phyloP scores from a whole-genome alignment of 2,329 filamentous ascomycete genomes.

The Claviceps sp. region DNA sequence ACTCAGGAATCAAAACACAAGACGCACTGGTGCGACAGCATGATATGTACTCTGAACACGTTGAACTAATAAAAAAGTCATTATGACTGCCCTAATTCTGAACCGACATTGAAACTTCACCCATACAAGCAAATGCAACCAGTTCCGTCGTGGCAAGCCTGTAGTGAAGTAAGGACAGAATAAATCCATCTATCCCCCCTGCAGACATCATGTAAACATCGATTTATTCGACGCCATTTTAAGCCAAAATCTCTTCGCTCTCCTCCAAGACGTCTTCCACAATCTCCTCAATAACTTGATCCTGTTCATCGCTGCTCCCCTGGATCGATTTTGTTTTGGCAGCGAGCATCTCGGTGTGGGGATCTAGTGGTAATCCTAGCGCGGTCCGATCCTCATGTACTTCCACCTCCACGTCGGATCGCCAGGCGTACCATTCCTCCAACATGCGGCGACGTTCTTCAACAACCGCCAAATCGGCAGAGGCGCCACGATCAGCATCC shows the following conservation, averaged over 20 bases:
- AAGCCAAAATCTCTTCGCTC: conserved; percentile 59
- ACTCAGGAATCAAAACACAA: too few relatives aligned
- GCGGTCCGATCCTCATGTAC: conserved; percentile 57
- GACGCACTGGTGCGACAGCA: background rate
- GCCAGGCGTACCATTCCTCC: conserved; percentile 81
- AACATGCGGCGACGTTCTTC: conserved; percentile 73
- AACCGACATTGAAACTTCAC: conserved; percentile 13
- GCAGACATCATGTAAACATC: background rate
- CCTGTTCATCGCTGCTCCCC: conserved; percentile 48
- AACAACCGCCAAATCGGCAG: conserved; percentile 86
- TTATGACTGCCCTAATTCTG: conserved; percentile 3
- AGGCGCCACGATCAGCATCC: conserved; percentile 84
- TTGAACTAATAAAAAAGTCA: conserved; percentile 1
- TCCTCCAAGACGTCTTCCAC: conserved; percentile 75
- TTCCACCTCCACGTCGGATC: conserved; percentile 58
- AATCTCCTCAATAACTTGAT: conserved; percentile 76
- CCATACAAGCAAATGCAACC: conserved; percentile 20
- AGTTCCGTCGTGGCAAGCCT: conserved; percentile 15
- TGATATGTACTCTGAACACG: background rate
- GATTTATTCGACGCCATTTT: conserved; percentile 7
- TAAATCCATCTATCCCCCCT: background rate
- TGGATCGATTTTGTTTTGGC: conserved; percentile 39
- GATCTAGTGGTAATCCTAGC: conserved; percentile 52
- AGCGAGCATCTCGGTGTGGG: conserved; percentile 47
- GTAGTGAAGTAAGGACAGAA: conserved; percentile 9